Evolutionary conservation across 2,329 filamentous ascomycete genomes (phyloP), one percentile per base, ranked within the genome.

Genomic region (Beauveria caledonica): DNA sequence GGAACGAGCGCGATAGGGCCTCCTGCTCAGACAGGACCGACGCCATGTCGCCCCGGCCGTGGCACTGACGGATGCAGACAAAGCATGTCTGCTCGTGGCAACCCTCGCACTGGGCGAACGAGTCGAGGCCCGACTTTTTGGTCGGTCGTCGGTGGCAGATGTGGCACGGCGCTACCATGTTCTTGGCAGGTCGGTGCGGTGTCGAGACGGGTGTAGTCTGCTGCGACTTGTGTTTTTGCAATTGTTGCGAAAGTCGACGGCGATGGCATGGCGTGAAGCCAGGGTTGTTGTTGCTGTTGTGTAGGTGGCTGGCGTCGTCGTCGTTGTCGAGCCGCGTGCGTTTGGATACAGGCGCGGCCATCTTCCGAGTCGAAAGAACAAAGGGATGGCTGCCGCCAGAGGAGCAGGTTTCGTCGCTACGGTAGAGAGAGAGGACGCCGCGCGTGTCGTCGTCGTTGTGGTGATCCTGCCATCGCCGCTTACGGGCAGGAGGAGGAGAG

Each of bases 101-200:
- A 15, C 81, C 79, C 64, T 81, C 74, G 69, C 87, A 90, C 66
- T 84, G 78, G 51, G 84, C 80, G 68, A 85, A 89, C 10, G 81
- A 83, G 69, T 88, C 85, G 39, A 89, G 77, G 60, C 89, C 85
- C 6, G 78, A 79, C 68, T 83, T 87, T 65, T 84, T 84, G 57
- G 79, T 86, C 1, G 87, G 87, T 58, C 81, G 80, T 46, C 85
- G 81, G 66, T 82, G 81, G 76, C 87, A 90, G 64, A 88, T 82
- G 72, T 89, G 84, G 70, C 87, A 90, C 0, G 86, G 80, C 44
- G 73, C 74, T 27, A 85, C 73, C 5, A 73, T 21, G 23, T 27
- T 54, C 17, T 39, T 52, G 6, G 25, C 19, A 1, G 52, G 8
- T 7, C 36, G 53, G 15, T 25, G 45, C 5, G 21, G 25, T 23